These are phyloP conservation scores for Bolboschoenoplectus hybrid DNA, from an alignment of 202 grass and related monocot species.

Conservation along the genomic window DNA sequence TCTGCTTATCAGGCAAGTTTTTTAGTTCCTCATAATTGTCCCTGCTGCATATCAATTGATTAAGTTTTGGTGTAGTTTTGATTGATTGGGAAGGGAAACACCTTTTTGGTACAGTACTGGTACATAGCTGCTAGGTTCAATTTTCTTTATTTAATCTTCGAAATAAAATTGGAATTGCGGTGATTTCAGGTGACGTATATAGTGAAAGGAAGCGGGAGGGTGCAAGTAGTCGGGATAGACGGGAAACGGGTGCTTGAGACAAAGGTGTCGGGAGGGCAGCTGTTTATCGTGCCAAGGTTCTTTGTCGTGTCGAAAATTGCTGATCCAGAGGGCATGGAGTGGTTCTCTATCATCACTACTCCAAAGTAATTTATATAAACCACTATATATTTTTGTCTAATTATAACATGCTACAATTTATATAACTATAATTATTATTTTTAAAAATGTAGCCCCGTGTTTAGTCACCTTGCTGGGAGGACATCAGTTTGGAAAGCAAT, in stretches of 20 bases:
- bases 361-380: constrained; percentile 50
- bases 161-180: not conserved
- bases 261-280: constrained; percentile 47
- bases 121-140: not conserved
- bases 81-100: not conserved
- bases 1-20: constrained; percentile 55
- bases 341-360: constrained; percentile 96
- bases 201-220: constrained; percentile 66
- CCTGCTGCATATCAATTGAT: no score
- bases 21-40: no score
- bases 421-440: not conserved
- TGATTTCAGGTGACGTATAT: constrained; percentile 67
- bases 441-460: constrained; percentile 60
- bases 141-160: not conserved
- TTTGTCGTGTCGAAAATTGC: constrained; percentile 78
- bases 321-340: constrained; percentile 42
- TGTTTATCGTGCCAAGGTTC: constrained; percentile 88
- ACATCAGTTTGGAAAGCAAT: constrained; percentile 95
- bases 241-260: constrained; percentile 78
- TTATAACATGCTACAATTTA: not conserved
- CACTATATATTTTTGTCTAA: no score
- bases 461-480: constrained; percentile 71
- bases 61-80: no score
- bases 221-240: constrained; percentile 71
- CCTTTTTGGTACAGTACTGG: not conserved